Base-by-base conservation (phyloP, 345 rosid species). In the Gossypium raimondii region DNA sequence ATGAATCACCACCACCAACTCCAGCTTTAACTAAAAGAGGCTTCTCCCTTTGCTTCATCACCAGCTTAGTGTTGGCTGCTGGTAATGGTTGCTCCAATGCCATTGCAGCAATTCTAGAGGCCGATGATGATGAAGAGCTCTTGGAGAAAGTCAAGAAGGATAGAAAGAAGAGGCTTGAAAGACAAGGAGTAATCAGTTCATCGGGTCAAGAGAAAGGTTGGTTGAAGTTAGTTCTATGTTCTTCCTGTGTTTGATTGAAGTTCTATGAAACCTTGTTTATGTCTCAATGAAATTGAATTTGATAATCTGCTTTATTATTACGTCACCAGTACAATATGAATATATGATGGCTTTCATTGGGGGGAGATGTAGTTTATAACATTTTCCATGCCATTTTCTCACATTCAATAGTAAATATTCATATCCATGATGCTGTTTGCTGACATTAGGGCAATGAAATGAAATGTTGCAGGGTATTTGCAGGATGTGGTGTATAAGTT, bases 81-180 rank as follows among this genome's bases (percentile, higher is more conserved):
- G 62, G 62, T 29, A 77, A 78, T 61, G 78, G 77, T 34, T 68
- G 73, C 73, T 74, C 65, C 7, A 77, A 74, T n/a, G 88, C 89
- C 44, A 84, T 83, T 87, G 97, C 97, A 50, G 93, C 96, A 63
- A 85, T 95, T 34, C 84, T 95, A 11, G 98, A 95, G 79, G 96
- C 99, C 22, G 98, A 95, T 73, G 99, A 95, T 50, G 97, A 91
- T 81, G 86, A 76, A 67, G 98, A 94, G 84, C 89, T 94, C 9
- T 13, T 94, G 82, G 97, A 94, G 84, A 94, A 78, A 78, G 97
- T 92, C 59, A 91, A 94, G 82, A 81, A 25, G 80, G 97, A 94
- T 81, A 87, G 97, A 73, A 85, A 89, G 79, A 92, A 84, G 90
- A 88, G 97, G 83, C 86, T 92, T 67, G 98, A 94, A 84, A 91